These are phyloP conservation scores for Penicillium sp. DNA, from an alignment of 2,329 filamentous ascomycete genomes.

Conservation along the genomic window DNA sequence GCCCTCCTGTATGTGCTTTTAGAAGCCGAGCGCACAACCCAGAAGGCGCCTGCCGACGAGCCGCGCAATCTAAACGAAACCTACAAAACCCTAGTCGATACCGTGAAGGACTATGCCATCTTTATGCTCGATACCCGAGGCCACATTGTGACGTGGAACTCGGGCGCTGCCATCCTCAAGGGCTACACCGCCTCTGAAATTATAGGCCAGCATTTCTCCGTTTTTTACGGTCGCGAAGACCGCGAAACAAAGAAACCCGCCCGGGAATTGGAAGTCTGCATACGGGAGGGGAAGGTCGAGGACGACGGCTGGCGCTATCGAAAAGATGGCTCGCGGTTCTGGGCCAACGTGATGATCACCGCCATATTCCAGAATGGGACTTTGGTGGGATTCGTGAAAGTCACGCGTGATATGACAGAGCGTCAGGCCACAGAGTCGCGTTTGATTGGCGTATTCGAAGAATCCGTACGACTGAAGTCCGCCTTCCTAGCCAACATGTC, in stretches of 20 bases:
- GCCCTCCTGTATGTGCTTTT: slow-evolving; percentile 46
- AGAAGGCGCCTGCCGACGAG: slow-evolving; percentile 38
- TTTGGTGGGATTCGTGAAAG: slow-evolving; percentile 61
- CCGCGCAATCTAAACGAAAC: slow-evolving; percentile 55
- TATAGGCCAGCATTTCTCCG: slow-evolving; percentile 60
- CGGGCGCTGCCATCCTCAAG: slow-evolving; percentile 58
- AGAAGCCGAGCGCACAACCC: slow-evolving; percentile 41
- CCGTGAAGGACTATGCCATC: slow-evolving; percentile 64
- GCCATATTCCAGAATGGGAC: slow-evolving; percentile 55
- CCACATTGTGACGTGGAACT: slow-evolving; percentile 61
- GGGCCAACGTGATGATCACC: slow-evolving; percentile 63
- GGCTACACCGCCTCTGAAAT: slow-evolving; percentile 59
- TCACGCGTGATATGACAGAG: slow-evolving; percentile 61
- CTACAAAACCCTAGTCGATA: slow-evolving; percentile 64
- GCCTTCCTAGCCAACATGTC: slow-evolving; percentile 66
- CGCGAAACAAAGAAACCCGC: slow-evolving; percentile 52
- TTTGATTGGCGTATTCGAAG: slow-evolving; percentile 60
- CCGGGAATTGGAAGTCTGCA: slow-evolving; percentile 54
- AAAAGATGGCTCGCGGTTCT: slow-evolving; percentile 61
- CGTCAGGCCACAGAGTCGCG: slow-evolving; percentile 57
- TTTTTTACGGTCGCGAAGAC: slow-evolving; percentile 59
- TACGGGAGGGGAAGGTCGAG: slow-evolving; percentile 59
- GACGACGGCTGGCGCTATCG: slow-evolving; percentile 63
- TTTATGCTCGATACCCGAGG: slow-evolving; percentile 62
- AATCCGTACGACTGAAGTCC: slow-evolving; percentile 64